phyloP scores from a whole-genome alignment of 1,284 basidiomycete genomes.

The Apiotrichum montevideense region DNA sequence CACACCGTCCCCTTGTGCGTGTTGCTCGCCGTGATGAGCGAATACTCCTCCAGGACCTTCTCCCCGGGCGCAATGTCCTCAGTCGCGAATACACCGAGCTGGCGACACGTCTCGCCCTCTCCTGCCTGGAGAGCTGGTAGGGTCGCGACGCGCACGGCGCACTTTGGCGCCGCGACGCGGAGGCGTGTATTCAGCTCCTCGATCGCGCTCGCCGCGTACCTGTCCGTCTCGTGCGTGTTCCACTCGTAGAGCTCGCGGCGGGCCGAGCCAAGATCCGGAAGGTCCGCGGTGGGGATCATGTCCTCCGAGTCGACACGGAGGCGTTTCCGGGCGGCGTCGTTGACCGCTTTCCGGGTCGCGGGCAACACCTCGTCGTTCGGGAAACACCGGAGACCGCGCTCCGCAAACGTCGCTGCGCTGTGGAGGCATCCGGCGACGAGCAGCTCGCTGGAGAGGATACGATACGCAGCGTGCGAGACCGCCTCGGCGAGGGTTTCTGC shows the following conservation, averaged over 20 bases:
- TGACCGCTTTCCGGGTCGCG: neutral
- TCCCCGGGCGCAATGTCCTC: constrained; percentile 17
- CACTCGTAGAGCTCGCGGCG: constrained; percentile 15
- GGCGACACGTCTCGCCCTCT: neutral
- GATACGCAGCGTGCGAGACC: constrained; percentile 5
- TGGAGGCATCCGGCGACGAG: constrained; percentile 8
- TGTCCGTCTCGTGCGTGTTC: constrained; percentile 15
- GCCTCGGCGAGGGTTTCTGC: neutral
- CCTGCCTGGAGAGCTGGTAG: constrained; percentile 6
- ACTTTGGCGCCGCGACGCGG: constrained; percentile 7
- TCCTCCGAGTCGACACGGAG: neutral
- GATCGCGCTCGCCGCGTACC: constrained; percentile 6
- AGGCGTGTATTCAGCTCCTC: constrained; percentile 9
- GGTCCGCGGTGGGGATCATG: constrained; percentile 1
- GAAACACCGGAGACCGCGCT: constrained; percentile 5
- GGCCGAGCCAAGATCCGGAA: constrained; percentile 4
- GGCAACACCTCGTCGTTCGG: constrained; percentile 1
- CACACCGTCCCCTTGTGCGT: constrained; percentile 11
- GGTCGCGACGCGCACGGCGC: constrained; percentile 6
- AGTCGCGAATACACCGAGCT: constrained; percentile 15
- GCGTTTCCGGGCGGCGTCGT: constrained; percentile 2
- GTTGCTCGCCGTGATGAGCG: constrained; percentile 14
- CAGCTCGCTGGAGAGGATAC: constrained; percentile 5
- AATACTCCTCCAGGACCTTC: constrained; percentile 13
- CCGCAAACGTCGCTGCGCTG: constrained; percentile 6